These are phyloP conservation scores for Simmondsia chinensis DNA, from an alignment of 148 eudicot genomes.

Conservation along the genomic window DNA sequence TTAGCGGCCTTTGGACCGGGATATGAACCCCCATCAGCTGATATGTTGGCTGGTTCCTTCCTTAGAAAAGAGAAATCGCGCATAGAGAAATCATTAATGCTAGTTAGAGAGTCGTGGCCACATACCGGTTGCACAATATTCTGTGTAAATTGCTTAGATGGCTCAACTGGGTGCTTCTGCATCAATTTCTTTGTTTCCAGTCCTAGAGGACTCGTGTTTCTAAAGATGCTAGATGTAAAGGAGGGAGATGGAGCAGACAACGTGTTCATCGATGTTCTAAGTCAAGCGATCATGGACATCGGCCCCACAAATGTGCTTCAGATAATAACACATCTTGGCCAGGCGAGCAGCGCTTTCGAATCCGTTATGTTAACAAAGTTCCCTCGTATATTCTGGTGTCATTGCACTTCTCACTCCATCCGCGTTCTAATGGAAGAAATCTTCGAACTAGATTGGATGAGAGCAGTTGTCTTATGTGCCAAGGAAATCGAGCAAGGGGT, in stretches of 20 bases:
- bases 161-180: conserved; percentile 33
- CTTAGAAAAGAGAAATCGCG: conserved; percentile 34
- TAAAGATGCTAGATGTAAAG: conserved; percentile 31
- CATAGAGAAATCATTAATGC: conserved; percentile 25
- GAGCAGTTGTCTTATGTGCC: conserved; percentile 32
- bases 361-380: conserved; percentile 26
- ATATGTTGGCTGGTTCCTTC: conserved; percentile 32
- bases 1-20: conserved; percentile 35
- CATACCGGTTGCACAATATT: conserved; percentile 35
- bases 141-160: conserved; percentile 34
- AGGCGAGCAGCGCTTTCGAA: conserved; percentile 31
- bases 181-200: conserved; percentile 35
- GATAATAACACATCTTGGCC: conserved; percentile 38
- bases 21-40: conserved; percentile 33
- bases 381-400: conserved; percentile 44
- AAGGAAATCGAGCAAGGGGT: conserved; percentile 28
- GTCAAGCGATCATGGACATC: conserved; percentile 23
- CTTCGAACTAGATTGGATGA: conserved; percentile 41
- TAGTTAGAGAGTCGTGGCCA: conserved; percentile 39
- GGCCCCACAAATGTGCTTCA: conserved; percentile 38
- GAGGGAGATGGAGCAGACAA: conserved; percentile 30
- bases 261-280: conserved; percentile 23
- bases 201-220: conserved; percentile 38
- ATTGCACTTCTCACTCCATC: conserved; percentile 41
- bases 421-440: conserved; percentile 34